A percentile compares a stretch with the other conserved stretches of the same genome.
phyloP scores from a whole-genome alignment of 495 filamentous ascomycete genomes.

The Sphaerosporella brunnea region DNA sequence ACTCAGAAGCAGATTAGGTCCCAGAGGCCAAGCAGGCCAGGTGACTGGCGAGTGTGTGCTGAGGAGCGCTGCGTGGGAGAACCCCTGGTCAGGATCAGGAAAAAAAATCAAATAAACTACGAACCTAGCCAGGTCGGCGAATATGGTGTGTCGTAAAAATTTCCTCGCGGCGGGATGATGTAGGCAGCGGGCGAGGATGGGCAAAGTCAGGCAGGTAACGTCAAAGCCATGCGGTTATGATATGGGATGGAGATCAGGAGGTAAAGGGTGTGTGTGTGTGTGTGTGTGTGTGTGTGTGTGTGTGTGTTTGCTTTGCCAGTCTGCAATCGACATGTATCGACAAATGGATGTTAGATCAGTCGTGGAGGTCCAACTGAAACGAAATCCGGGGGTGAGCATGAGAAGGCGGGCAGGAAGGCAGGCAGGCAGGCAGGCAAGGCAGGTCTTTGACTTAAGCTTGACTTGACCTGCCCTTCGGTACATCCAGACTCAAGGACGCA shows the following conservation, averaged over 20 bases:
- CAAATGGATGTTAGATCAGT: background rate
- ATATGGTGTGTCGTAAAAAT: slow-evolving; percentile 4
- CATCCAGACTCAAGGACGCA: no score
- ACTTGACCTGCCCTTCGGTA: no score
- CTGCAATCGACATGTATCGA: background rate
- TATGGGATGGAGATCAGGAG: background rate
- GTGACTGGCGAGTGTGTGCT: slow-evolving; percentile 1
- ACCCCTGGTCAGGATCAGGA: background rate
- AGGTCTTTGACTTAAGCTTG: no score
- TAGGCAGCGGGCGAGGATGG: background rate
- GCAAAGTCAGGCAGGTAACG: background rate
- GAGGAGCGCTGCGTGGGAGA: background rate
- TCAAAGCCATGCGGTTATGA: background rate
- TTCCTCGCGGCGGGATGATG: background rate
- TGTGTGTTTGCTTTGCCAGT: background rate
- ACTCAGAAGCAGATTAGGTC: background rate
- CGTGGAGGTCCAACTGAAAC: background rate
- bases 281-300: no score
- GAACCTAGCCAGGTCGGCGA: background rate
- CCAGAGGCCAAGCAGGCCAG: slow-evolving; percentile 1
- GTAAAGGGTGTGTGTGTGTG: background rate
- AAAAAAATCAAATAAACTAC: slow-evolving; percentile 2
- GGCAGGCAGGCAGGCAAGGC: background rate
- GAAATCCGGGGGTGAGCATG: background rate
- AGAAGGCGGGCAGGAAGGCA: background rate